Evolutionary conservation across 352 stramenopile genomes (phyloP), one percentile per base, ranked within the genome.

Genomic region (Pelagophyceae sp.): DNA sequence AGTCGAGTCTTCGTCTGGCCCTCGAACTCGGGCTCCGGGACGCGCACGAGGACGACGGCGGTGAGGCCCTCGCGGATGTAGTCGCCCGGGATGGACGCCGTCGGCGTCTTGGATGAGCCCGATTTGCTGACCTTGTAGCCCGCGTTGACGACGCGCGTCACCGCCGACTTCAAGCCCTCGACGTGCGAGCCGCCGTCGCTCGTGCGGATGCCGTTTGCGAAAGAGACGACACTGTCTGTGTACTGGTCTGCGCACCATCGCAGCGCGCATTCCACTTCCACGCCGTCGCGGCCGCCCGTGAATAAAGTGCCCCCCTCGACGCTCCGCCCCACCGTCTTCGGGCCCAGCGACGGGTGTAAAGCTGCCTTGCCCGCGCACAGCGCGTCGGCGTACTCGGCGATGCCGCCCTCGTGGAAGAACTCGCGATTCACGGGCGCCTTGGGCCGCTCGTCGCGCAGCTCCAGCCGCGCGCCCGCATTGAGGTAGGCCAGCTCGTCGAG

Each of bases 401-500:
- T 81, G 37, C 89, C 89, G 74, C 89, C 89, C 31, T 88, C 81
- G 83, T 92, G 87, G 82, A 87, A 84, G 79, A 90, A 91, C n/a
- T n/a, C n/a, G n/a, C n/a, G n/a, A n/a, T n/a, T n/a, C 25, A 88
- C 84, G 19, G 76, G 76, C 32, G 40, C 38, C 27, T 82, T 74
- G 60, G 40, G 75, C 64, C 87, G 79, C 19, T 85, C 82, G 77
- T 93, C 89, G 50, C 85, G 78, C 19, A 94, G 78, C n/a, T 86
- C 80, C 29, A 94, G 67, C 15, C 85, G 82, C 38, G 92, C 79
- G 19, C 88, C 88, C n/a, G 88, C 85, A 84, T 94, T 94, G 0
- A 94, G 77, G 78, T 91, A 94, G 1, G 89, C 89, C 51, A 94
- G 87, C 82, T 94, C 89, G 79, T 93, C 87, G 81, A 94, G 86